These are phyloP conservation scores for Niebla homalea DNA, from an alignment of 495 filamentous ascomycete species.

Conservation along the genomic window DNA sequence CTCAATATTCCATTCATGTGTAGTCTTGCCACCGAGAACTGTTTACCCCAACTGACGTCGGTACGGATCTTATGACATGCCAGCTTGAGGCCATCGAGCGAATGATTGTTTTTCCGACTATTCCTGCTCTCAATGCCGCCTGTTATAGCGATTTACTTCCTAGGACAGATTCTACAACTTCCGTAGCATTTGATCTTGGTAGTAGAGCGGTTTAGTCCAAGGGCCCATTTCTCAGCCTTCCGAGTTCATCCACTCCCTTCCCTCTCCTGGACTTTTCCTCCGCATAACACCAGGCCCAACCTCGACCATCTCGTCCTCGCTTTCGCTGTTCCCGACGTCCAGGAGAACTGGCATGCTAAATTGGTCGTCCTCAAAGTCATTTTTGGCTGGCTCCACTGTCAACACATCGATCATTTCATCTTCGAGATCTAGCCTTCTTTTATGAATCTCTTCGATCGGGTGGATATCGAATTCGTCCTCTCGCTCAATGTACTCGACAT, in stretches of 20 bases:
- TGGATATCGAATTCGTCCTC: conserved; percentile 99
- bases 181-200: too few relatives aligned
- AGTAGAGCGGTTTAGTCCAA: background rate
- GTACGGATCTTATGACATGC: too few relatives aligned
- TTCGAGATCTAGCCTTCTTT: conserved; percentile 75
- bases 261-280: conserved; percentile 52
- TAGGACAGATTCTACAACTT: too few relatives aligned
- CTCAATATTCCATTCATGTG: too few relatives aligned
- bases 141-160: too few relatives aligned
- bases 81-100: too few relatives aligned
- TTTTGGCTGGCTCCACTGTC: conserved; percentile 54
- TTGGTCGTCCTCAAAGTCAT: conserved; percentile 39
- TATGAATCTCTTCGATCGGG: conserved; percentile 86
- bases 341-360: conserved; percentile 84
- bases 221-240: conserved; percentile 8
- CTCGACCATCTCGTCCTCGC: conserved; percentile 78
- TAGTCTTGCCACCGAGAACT: too few relatives aligned
- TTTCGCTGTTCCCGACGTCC: conserved; percentile 58
- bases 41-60: too few relatives aligned
- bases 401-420: conserved; percentile 83
- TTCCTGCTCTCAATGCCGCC: too few relatives aligned
- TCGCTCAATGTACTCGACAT: conserved; percentile 85
- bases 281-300: conserved; percentile 76
- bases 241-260: conserved; percentile 39
- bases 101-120: too few relatives aligned